Base-by-base conservation (phyloP, 2,329 filamentous ascomycete species). In the Pseudopithomyces maydicus region DNA sequence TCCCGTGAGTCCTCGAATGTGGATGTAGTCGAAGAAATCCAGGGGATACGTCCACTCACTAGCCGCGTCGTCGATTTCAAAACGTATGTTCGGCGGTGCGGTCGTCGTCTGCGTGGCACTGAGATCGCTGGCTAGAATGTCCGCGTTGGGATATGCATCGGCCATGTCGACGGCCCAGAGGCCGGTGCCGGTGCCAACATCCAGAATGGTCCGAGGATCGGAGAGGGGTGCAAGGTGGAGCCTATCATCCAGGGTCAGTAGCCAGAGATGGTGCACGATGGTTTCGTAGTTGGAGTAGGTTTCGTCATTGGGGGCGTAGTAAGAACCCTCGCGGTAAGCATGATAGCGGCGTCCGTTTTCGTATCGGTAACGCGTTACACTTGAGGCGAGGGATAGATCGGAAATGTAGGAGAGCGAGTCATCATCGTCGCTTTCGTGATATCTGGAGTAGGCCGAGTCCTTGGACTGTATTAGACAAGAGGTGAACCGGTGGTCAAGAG, bases 21-120 rank as follows among this genome's bases (percentile, higher is more conserved):
- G 75, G 33, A 78, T 70, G 33, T 76, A 71, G 58, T 78, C 75
- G 60, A 78, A 78, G 45, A 69, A 63, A 43, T 69, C 55, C 8
- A 65, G 52, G 1, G 73, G 71, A 59, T 77, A 80, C 7, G 73
- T 73, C 78, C 79, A 80, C 45, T 76, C 67, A 45, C 64, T 65
- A 61, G 66, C 71, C 20, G 73, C 69, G 64, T 81, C 79, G 63
- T 81, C 78, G 61, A 81, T 74, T 62, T 80, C 77, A 65, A 80
- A 81, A 26, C 67, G 68, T 53, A 79, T 70, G 61, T 81, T 81
- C 2, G 76, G 71, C 5, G 78, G 75, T 2, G 75, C 68, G 39
- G 60, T 68, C 14, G 63, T 63, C 22, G 66, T 62, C 57, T 77
- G 71, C 45, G 71, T 71, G 4, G 75, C 74, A 17, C 69, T 73